Percentiles rank a stretch among this genome's conserved stretches.
Evolutionary conservation across 306 rosid genomes (phyloP).

Genomic region (Sechiopsis laciniata): DNA sequence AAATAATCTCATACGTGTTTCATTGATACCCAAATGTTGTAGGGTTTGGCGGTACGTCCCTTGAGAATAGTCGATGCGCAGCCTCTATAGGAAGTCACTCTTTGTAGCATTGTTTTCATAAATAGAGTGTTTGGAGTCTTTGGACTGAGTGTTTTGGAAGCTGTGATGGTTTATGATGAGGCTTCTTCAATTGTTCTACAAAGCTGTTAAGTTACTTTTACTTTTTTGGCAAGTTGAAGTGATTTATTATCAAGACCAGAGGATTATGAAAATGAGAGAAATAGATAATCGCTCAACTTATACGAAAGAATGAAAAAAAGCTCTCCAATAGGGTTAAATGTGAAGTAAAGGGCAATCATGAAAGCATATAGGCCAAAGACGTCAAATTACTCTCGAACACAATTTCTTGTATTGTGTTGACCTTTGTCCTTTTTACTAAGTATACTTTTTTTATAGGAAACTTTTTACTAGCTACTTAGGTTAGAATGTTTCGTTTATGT

Average conservation of each 20-base stretch:
- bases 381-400: background rate
- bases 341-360: background rate
- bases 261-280: background rate
- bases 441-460: too few species aligned
- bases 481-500: conserved; percentile 1
- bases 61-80: too few species aligned
- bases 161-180: background rate
- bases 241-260: background rate
- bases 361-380: background rate
- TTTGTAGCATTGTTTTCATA: background rate
- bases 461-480: conserved; percentile 9
- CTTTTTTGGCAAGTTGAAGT: background rate
- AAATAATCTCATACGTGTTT: too few species aligned
- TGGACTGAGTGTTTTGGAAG: conserved; percentile 12
- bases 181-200: background rate
- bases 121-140: background rate
- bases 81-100: too few species aligned
- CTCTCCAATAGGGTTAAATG: background rate
- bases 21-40: too few species aligned
- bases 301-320: background rate
- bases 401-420: background rate
- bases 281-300: background rate
- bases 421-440: background rate
- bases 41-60: too few species aligned
- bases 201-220: background rate